A percentile compares a stretch with the other conserved stretches of the same genome.
Conservation (phyloP, 495 filamentous ascomycete genomes). For the Penicillium herquei region DNA sequence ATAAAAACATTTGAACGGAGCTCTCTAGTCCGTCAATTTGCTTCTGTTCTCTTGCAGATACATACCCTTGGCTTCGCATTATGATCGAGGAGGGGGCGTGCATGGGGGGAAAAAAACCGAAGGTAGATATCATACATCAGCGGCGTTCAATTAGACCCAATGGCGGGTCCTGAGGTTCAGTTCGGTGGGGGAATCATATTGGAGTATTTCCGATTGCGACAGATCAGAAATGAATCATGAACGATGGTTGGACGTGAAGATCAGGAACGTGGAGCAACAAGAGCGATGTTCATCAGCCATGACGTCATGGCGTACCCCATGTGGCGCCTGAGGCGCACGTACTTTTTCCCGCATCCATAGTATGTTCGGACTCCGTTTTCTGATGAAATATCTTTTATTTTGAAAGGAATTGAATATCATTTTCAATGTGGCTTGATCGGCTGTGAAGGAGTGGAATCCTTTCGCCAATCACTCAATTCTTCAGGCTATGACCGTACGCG, state of each 20-base stretch:
- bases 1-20: no score
- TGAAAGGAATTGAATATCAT: no score
- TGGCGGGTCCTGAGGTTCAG: neutral
- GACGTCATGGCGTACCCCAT: slow-evolving; percentile 14
- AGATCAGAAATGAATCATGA: neutral
- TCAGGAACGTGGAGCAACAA: slow-evolving; percentile 11
- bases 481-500: no score
- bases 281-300: neutral
- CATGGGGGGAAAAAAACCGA: neutral
- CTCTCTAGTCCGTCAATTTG: no score
- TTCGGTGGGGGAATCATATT: neutral
- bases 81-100: neutral
- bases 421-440: no score
- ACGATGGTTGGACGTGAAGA: slow-evolving; percentile 1
- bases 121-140: neutral
- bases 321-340: slow-evolving; percentile 11
- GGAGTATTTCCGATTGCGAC: neutral
- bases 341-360: neutral
- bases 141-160: neutral
- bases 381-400: no score
- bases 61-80: neutral
- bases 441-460: no score
- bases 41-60: no score
- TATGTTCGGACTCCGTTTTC: neutral
- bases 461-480: no score